phyloP scores from a whole-genome alignment of 106 monocot genomes.

The Cymbidium sinense region DNA sequence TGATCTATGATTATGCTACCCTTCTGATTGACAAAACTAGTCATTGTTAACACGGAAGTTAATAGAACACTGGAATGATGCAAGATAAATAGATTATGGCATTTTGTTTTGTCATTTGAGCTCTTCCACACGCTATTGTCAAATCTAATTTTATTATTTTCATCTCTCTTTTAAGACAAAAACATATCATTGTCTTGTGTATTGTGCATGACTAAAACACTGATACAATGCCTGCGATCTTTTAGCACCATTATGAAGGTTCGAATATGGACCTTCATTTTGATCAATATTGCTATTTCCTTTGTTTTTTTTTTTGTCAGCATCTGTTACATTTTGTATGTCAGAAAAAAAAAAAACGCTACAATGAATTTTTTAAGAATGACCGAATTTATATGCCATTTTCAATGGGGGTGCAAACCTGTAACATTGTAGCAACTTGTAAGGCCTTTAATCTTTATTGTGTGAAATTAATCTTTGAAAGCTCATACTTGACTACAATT shows the following conservation, averaged over 20 bases:
- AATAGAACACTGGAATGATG: neutral
- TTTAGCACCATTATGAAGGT: neutral
- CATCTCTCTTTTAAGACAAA: neutral
- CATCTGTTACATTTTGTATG: neutral
- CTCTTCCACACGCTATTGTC: neutral
- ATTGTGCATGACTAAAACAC: neutral
- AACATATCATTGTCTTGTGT: neutral
- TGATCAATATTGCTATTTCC: neutral
- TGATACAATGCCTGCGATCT: neutral
- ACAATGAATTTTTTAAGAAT: neutral
- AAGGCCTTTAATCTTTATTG: neutral
- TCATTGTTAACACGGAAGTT: neutral
- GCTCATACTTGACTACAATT: neutral
- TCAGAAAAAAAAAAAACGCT: neutral
- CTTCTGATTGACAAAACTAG: neutral
- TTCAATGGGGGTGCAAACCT: neutral
- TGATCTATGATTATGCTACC: too few species aligned
- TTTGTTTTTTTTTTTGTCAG: neutral
- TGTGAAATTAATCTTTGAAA: neutral
- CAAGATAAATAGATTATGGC: neutral
- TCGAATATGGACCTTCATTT: neutral
- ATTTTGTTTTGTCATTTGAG: neutral
- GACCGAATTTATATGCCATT: neutral
- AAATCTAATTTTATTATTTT: too few species aligned
- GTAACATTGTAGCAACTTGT: neutral